phyloP scores from a whole-genome alignment of 495 filamentous ascomycete genomes.

The Clohesyomyces aquaticus region DNA sequence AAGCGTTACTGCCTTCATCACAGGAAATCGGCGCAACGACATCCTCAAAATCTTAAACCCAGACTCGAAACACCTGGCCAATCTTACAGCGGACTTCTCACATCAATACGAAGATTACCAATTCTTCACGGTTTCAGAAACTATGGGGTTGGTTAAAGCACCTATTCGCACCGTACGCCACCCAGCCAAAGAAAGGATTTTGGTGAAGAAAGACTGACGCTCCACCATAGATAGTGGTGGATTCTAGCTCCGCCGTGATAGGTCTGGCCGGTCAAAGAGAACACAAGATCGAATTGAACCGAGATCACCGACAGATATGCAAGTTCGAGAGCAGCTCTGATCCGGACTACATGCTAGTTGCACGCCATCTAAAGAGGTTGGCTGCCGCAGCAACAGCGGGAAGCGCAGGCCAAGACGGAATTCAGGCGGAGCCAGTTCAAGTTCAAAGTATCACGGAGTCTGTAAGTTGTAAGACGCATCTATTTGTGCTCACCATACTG shows the following conservation, averaged over 20 bases:
- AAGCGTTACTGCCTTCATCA: not conserved
- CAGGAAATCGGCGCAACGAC: constrained; percentile 1
- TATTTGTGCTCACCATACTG: too few relatives aligned
- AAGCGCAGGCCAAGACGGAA: too few relatives aligned
- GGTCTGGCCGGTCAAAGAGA: constrained; percentile 1
- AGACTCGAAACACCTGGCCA: not conserved
- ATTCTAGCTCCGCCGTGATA: not conserved
- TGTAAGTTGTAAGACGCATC: too few relatives aligned
- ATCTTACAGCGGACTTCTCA: constrained; percentile 10
- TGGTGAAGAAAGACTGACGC: not conserved
- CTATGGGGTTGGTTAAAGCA: too few relatives aligned
- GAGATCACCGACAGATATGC: constrained; percentile 9
- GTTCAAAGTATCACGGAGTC: too few relatives aligned
- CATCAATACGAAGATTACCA: constrained; percentile 16
- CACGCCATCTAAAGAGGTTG: too few relatives aligned
- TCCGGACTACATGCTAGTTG: too few relatives aligned
- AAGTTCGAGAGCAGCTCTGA: too few relatives aligned
- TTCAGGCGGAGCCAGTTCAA: too few relatives aligned
- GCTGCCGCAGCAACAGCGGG: too few relatives aligned
- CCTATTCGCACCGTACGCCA: too few relatives aligned
- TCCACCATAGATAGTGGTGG: not conserved
- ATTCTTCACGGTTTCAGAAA: constrained; percentile 9
- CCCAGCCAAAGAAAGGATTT: not conserved
- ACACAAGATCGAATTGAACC: not conserved
- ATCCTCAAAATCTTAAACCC: constrained; percentile 2